These are phyloP conservation scores for Argentina anserina DNA, from an alignment of 306 rosid species.

Conservation along the genomic window DNA sequence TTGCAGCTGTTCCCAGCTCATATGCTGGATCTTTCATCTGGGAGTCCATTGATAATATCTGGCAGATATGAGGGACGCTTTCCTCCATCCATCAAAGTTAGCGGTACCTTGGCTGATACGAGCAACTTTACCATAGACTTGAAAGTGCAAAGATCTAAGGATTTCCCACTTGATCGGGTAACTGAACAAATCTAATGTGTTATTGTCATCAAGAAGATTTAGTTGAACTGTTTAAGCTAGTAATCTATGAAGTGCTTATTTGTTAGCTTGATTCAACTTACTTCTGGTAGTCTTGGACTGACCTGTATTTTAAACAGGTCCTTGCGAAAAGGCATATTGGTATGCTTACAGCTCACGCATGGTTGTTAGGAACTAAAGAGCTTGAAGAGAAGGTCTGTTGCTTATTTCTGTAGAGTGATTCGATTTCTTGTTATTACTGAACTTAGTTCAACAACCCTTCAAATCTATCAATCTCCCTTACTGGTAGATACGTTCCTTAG, in stretches of 20 bases:
- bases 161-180: conserved; percentile 73
- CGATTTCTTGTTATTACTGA: background rate
- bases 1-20: conserved; percentile 67
- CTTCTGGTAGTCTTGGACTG: background rate
- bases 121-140: conserved; percentile 54
- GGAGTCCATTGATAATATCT: conserved; percentile 70
- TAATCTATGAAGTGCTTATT: background rate
- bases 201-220: background rate
- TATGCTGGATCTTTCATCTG: conserved; percentile 73
- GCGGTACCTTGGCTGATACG: conserved; percentile 73
- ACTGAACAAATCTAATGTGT: conserved; percentile 9
- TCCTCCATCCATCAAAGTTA: conserved; percentile 55
- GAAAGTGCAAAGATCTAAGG: conserved; percentile 65
- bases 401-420: conserved; percentile 2
- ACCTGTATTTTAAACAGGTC: conserved; percentile 39
- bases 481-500: background rate
- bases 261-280: background rate
- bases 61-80: conserved; percentile 81
- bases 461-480: background rate
- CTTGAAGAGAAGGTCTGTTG: conserved; percentile 74
- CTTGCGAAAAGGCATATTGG: conserved; percentile 81
- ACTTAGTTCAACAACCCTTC: background rate
- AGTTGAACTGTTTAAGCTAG: background rate
- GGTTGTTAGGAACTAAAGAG: conserved; percentile 69
- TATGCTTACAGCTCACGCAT: conserved; percentile 63